phyloP scores from a whole-genome alignment of 306 rosid species.

The Vigna angularis region DNA sequence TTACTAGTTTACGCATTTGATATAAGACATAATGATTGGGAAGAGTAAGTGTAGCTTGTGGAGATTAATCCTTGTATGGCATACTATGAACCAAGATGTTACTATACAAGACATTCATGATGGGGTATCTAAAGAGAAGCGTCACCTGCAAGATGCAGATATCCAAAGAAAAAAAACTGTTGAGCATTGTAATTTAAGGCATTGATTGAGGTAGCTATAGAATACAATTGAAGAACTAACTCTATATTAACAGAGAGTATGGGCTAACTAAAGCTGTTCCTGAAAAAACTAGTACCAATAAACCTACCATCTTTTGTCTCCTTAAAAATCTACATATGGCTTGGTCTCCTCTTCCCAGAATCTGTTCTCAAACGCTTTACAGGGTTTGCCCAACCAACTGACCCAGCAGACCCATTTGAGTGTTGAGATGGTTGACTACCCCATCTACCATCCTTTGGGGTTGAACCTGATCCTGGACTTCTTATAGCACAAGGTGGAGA shows the following conservation, averaged over 20 bases:
- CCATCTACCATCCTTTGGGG: constrained; percentile 64
- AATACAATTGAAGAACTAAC: constrained; percentile 55
- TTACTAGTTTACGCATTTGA: neutral
- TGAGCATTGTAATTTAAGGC: constrained; percentile 47
- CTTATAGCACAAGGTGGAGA: constrained; percentile 71
- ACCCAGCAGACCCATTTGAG: constrained; percentile 63
- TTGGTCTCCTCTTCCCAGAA: constrained; percentile 94
- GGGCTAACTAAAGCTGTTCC: constrained; percentile 56
- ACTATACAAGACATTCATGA: constrained; percentile 56
- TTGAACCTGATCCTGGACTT: constrained; percentile 70
- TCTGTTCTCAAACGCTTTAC: constrained; percentile 88
- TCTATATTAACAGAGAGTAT: constrained; percentile 62
- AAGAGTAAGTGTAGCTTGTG: neutral
- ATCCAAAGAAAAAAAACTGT: constrained; percentile 27
- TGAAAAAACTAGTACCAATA: constrained; percentile 42
- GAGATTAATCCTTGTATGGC: constrained; percentile 34
- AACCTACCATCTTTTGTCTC: constrained; percentile 43
- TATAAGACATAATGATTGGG: neutral
- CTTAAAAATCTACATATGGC: constrained; percentile 64
- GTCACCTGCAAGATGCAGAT: constrained; percentile 55
- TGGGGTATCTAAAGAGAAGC: constrained; percentile 33
- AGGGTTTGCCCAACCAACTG: constrained; percentile 87
- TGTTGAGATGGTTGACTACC: constrained; percentile 61
- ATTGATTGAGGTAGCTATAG: constrained; percentile 44
- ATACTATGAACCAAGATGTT: constrained; percentile 40